Conservation (phyloP, 2,329 filamentous ascomycete species). For the Neofusicoccum sp. region DNA sequence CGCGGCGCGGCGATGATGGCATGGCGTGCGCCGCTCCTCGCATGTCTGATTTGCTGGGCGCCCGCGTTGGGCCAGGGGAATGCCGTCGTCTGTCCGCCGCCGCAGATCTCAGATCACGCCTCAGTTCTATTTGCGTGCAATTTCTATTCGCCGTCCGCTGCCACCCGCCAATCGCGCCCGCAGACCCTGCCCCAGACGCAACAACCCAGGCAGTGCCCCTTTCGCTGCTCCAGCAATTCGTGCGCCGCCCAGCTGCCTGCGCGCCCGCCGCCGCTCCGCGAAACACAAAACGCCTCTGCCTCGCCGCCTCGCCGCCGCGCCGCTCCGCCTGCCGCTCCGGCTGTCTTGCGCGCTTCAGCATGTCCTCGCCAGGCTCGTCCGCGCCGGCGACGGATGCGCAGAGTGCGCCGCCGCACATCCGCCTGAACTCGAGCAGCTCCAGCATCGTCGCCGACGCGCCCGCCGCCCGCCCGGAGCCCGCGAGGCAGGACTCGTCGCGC, state of each 20-base stretch:
- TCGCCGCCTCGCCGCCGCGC: background rate
- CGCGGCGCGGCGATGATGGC: constrained; percentile 1
- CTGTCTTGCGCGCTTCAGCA: constrained; percentile 10
- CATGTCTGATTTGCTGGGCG: constrained; percentile 4
- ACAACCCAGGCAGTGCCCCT: constrained; percentile 1
- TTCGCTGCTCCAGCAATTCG: constrained; percentile 1
- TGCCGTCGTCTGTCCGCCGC: background rate
- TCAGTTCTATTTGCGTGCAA: background rate
- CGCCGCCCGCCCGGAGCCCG: constrained; percentile 35
- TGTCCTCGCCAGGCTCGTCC: constrained; percentile 14
- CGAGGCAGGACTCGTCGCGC: constrained; percentile 43
- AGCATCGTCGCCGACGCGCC: constrained; percentile 46
- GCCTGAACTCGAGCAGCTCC: constrained; percentile 61
- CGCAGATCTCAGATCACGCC: constrained; percentile 11
- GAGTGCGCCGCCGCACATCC: constrained; percentile 56
- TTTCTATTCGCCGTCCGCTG: constrained; percentile 11
- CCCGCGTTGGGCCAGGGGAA: constrained; percentile 8
- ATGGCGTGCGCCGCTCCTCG: constrained; percentile 14
- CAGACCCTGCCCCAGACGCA: background rate
- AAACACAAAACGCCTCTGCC: background rate
- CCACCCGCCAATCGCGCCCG: background rate
- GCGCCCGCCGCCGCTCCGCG: background rate
- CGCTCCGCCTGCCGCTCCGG: background rate
- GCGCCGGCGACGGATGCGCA: constrained; percentile 21
- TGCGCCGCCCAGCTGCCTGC: background rate